Conservation (phyloP, 2,329 filamentous ascomycete genomes). For the Trichocomaceae sp. region DNA sequence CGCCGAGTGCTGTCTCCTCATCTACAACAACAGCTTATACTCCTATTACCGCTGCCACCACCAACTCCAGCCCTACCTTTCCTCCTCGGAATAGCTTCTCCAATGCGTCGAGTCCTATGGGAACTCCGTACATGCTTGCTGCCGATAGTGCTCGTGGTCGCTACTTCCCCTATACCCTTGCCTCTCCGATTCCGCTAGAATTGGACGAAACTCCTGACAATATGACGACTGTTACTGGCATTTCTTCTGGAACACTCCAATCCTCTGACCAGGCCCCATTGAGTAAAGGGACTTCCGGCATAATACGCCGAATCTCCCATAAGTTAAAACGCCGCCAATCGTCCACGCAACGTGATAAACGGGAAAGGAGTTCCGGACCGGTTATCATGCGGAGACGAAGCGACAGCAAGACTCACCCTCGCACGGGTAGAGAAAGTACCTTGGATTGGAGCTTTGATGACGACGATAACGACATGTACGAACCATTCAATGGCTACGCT, state of each 20-base stretch:
- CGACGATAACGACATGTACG: conserved; percentile 43
- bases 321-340: conserved; percentile 69
- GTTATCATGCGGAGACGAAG: conserved; percentile 81
- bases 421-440: conserved; percentile 41
- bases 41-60: conserved; percentile 10
- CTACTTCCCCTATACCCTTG: conserved; percentile 21
- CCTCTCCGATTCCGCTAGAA: conserved; percentile 53
- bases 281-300: conserved; percentile 47
- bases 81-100: conserved; percentile 17
- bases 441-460: conserved; percentile 50
- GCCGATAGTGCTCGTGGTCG: conserved; percentile 29
- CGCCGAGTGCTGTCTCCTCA: conserved; percentile 25
- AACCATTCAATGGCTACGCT: conserved; percentile 34
- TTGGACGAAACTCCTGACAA: conserved; percentile 61
- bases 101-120: conserved; percentile 28
- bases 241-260: conserved; percentile 29
- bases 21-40: conserved; percentile 16
- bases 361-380: conserved; percentile 83
- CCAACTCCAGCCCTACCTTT: conserved; percentile 25
- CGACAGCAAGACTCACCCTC: conserved; percentile 72
- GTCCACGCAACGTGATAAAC: conserved; percentile 66
- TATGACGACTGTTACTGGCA: conserved; percentile 30
- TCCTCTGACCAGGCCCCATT: conserved; percentile 28
- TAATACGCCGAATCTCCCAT: conserved; percentile 81
- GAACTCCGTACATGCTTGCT: conserved; percentile 30